Conservation (phyloP, 768 basidiomycete species). For the Pleurotus cornucopiae region DNA sequence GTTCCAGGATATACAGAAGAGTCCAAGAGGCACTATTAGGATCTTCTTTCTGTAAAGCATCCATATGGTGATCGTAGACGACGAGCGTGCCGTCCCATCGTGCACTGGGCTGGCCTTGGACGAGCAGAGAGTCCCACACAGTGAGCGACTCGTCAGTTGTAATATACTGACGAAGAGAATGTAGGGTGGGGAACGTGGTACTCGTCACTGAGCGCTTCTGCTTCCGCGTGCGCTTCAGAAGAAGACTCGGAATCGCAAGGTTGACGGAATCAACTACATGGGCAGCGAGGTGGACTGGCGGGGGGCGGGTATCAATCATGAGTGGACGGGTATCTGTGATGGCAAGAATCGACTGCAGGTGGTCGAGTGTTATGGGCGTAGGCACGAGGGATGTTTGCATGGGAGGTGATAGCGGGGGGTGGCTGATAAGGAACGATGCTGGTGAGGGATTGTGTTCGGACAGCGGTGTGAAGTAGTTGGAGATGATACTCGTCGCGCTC, state of each 20-base stretch:
- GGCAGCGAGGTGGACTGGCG: constrained; percentile 56
- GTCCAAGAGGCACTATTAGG: constrained; percentile 62
- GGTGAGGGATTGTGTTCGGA: constrained; percentile 22
- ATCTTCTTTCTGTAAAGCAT: constrained; percentile 56
- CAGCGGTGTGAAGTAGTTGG: constrained; percentile 51
- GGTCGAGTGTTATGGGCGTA: constrained; percentile 20
- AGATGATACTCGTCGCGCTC: constrained; percentile 24
- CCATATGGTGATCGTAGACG: constrained; percentile 78
- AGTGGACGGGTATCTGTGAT: constrained; percentile 50
- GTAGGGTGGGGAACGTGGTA: constrained; percentile 60
- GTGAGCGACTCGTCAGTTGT: constrained; percentile 72
- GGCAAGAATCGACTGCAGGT: constrained; percentile 42
- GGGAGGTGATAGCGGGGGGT: constrained; percentile 2
- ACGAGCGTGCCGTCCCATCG: constrained; percentile 76
- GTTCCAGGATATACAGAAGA: constrained; percentile 57
- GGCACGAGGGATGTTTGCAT: constrained; percentile 12
- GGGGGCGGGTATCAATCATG: constrained; percentile 79
- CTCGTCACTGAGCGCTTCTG: constrained; percentile 30
- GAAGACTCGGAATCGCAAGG: constrained; percentile 85
- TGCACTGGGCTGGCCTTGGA: constrained; percentile 22
- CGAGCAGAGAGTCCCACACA: constrained; percentile 65
- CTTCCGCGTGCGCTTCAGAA: constrained; percentile 80
- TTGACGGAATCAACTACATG: constrained; percentile 74
- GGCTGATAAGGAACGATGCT: background rate
- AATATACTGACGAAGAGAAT: constrained; percentile 74